Evolutionary conservation across 2,329 filamentous ascomycete species (phyloP).

Genomic region (Alternaria ventricosa): DNA sequence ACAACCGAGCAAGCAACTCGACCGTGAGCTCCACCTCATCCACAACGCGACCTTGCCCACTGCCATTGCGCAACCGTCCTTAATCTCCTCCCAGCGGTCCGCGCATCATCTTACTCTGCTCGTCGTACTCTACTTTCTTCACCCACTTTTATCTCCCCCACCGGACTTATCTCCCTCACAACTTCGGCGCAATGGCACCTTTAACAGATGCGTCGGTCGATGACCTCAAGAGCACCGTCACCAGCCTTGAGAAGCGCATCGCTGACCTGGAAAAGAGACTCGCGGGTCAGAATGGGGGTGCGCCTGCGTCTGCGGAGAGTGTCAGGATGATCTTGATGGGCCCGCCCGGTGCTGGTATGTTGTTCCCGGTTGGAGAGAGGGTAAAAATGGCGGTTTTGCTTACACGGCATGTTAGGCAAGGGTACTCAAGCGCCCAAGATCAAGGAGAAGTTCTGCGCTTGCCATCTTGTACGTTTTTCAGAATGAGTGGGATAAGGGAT

Average conservation of each 20-base stretch:
- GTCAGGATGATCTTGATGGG: conserved; percentile 98
- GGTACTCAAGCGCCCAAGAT: conserved; percentile 97
- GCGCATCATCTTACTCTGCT: conserved; percentile 19
- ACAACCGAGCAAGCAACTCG: conserved; percentile 15
- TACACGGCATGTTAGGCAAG: conserved; percentile 72
- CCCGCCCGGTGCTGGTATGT: conserved; percentile 92
- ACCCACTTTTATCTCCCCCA: neutral
- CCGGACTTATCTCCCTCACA: conserved; percentile 13
- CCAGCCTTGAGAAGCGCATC: conserved; percentile 84
- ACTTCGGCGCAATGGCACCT: conserved; percentile 74
- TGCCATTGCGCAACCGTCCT: conserved; percentile 32
- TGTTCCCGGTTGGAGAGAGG: neutral
- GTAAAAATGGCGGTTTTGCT: conserved; percentile 20
- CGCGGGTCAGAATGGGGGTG: conserved; percentile 44
- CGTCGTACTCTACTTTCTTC: conserved; percentile 11
- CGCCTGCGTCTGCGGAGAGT: conserved; percentile 60
- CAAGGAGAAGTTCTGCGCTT: conserved; percentile 97
- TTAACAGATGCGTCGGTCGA: conserved; percentile 81
- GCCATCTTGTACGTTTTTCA: conserved; percentile 78
- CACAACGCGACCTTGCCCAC: conserved; percentile 11
- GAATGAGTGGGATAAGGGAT: neutral
- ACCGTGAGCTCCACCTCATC: conserved; percentile 15
- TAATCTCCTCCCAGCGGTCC: conserved; percentile 19
- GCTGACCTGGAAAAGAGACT: conserved; percentile 81
- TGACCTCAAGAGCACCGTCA: conserved; percentile 82